Evolutionary conservation across 2,329 filamentous ascomycete genomes (phyloP).

Genomic region (Lecanicillium sp.): DNA sequence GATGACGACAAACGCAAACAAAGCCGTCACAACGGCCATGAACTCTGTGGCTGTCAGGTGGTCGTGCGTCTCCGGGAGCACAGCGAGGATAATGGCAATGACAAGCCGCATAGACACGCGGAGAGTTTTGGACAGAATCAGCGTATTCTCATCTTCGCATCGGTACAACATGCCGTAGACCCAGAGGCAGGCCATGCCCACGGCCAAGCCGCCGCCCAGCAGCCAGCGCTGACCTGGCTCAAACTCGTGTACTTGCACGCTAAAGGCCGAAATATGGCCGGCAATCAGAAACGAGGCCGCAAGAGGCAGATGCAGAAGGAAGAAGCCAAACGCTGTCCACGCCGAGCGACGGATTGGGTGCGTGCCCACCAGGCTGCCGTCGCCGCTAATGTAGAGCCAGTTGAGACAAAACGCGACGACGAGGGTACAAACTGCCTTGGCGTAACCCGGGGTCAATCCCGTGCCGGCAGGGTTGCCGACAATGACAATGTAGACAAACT

Average conservation of each 20-base stretch:
- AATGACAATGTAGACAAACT: slow-evolving; percentile 40
- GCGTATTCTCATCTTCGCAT: slow-evolving; percentile 25
- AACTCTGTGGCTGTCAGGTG: slow-evolving; percentile 24
- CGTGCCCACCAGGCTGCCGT: slow-evolving; percentile 33
- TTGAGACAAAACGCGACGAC: slow-evolving; percentile 42
- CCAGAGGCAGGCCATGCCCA: slow-evolving; percentile 37
- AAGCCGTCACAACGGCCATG: slow-evolving; percentile 32
- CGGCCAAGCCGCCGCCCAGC: slow-evolving; percentile 35
- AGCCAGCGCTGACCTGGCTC: slow-evolving; percentile 38
- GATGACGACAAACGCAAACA: slow-evolving; percentile 32
- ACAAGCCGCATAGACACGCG: slow-evolving; percentile 27
- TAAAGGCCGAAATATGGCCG: slow-evolving; percentile 36
- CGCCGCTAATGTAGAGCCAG: slow-evolving; percentile 41
- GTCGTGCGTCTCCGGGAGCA: slow-evolving; percentile 27
- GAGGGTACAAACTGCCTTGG: slow-evolving; percentile 39
- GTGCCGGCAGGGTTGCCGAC: slow-evolving; percentile 37
- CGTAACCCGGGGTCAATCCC: slow-evolving; percentile 33
- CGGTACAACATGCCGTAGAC: slow-evolving; percentile 32
- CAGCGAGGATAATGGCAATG: slow-evolving; percentile 21
- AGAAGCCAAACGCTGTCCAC: slow-evolving; percentile 36
- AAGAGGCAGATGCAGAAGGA: slow-evolving; percentile 35
- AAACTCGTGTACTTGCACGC: slow-evolving; percentile 28
- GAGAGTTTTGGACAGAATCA: slow-evolving; percentile 25
- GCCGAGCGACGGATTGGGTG: slow-evolving; percentile 38
- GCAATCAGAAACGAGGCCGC: slow-evolving; percentile 38